Conservation (phyloP, 306 rosid genomes). For the Cucumis hystrix region DNA sequence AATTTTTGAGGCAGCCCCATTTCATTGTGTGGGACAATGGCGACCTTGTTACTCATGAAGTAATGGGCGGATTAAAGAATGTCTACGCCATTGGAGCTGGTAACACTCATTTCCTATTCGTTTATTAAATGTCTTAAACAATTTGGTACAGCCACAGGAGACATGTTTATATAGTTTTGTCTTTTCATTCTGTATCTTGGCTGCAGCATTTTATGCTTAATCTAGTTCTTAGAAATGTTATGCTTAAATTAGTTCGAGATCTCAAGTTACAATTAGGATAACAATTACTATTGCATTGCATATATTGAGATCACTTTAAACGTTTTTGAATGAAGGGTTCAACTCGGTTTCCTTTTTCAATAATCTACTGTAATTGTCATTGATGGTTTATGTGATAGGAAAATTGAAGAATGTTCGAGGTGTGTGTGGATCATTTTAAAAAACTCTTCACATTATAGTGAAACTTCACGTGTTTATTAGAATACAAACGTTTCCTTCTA, state of each 20-base stretch:
- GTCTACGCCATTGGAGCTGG: conserved; percentile 99
- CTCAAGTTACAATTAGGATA: neutral
- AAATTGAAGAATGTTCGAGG: neutral
- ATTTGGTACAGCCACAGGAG: neutral
- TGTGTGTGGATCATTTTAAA: neutral
- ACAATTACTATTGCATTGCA: neutral
- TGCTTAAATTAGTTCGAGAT: neutral
- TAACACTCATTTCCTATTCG: conserved; percentile 16
- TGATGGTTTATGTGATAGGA: neutral
- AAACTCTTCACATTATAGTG: neutral
- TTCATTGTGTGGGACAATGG: conserved; percentile 92
- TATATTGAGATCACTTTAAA: neutral
- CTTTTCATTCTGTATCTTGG: neutral
- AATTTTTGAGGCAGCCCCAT: conserved; percentile 84
- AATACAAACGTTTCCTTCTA: neutral
- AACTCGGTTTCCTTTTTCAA: neutral
- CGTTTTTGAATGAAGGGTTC: neutral
- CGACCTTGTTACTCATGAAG: conserved; percentile 93
- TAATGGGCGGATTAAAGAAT: conserved; percentile 96
- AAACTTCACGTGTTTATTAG: neutral
- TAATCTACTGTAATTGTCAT: neutral
- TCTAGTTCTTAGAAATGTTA: neutral
- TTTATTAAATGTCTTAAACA: neutral
- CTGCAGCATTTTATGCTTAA: neutral
- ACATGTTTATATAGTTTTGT: neutral